Percentiles rank a stretch among this genome's conserved stretches.
Conservation (phyloP, 306 rosid genomes). For the Cucumis hystrix region DNA sequence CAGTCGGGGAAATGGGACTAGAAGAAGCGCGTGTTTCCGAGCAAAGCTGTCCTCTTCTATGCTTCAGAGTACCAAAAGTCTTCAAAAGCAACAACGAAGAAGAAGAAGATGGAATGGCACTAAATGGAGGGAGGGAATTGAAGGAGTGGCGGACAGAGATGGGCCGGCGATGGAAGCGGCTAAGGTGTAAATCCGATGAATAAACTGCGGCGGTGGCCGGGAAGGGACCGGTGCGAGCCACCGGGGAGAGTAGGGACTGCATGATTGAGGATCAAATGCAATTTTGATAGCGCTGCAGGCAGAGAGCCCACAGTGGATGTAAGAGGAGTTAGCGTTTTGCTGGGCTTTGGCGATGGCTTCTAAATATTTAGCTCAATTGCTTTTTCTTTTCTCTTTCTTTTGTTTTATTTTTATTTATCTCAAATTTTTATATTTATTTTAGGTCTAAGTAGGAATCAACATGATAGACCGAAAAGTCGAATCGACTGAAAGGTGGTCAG, state of each 20-base stretch:
- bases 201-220: slow-evolving; percentile 13
- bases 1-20: slow-evolving; percentile 34
- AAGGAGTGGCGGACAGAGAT: slow-evolving; percentile 15
- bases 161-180: slow-evolving; percentile 10
- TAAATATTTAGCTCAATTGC: neutral
- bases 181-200: slow-evolving; percentile 6
- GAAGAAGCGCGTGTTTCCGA: slow-evolving; percentile 30
- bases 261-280: slow-evolving; percentile 16
- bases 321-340: neutral
- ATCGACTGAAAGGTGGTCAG: too few relatives aligned
- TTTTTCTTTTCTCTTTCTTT: neutral
- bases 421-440: too few relatives aligned
- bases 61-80: slow-evolving; percentile 14
- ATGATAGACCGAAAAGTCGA: too few relatives aligned
- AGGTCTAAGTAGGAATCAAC: too few relatives aligned
- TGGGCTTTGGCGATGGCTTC: neutral
- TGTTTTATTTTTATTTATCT: neutral
- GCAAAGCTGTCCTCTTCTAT: slow-evolving; percentile 19
- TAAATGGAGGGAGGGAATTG: slow-evolving; percentile 13
- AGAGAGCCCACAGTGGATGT: neutral
- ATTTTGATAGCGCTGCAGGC: neutral
- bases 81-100: slow-evolving; percentile 7
- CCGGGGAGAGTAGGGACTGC: slow-evolving; percentile 67
- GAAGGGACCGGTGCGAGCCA: slow-evolving; percentile 30
- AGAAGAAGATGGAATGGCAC: slow-evolving; percentile 16